Evolutionary conservation across 441 rosid species (phyloP), one percentile per base, ranked within the genome.

Genomic region (Heliophila coronopifolia): DNA sequence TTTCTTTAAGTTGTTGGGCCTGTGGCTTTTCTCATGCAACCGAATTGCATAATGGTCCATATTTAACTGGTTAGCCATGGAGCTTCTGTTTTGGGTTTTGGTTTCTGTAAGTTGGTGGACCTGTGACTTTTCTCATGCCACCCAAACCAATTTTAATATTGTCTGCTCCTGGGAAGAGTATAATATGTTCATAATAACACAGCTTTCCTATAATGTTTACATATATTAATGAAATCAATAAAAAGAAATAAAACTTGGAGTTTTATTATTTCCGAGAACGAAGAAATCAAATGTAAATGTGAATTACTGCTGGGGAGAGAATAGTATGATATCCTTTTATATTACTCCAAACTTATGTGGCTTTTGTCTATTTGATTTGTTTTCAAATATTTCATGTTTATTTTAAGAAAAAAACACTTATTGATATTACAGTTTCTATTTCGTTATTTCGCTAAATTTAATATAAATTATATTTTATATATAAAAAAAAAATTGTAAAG

Each of bases 341-440:
- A 50, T 40, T 62, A n/a, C 15, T 54, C 51, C 36, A 40, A 54
- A 47, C 45, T 47, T 63, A 5, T 54, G 56, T 17, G 36, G 38
- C 22, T 54, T 54, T 54, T 63, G 51, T 32, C 38, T 25, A 5
- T 53, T 34, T 51, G 6, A 22, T 16, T 8, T 31, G 59, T 34
- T 43, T 55, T 54, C 25, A 54, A 47, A 31, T 12, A 46, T 25
- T 47, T 13, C 37, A 62, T 62, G 50, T 39, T 44, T 19, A 10
- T 39, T 16, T 54, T 14, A 31, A 2, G 41, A 54, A 23, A 13
- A 22, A 61, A 46, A 53, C 36, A 28, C 30, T 37, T 11, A 46
- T 46, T 60, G 51, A 42, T 24, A 30, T 35, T 18, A 50, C 57
- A n/a, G 37, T 24, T 50, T 50, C 14, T 34, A 22, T 33, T 2